Evolutionary conservation across 257 asterid species (phyloP).

Genomic region (Eucommia ulmoides): DNA sequence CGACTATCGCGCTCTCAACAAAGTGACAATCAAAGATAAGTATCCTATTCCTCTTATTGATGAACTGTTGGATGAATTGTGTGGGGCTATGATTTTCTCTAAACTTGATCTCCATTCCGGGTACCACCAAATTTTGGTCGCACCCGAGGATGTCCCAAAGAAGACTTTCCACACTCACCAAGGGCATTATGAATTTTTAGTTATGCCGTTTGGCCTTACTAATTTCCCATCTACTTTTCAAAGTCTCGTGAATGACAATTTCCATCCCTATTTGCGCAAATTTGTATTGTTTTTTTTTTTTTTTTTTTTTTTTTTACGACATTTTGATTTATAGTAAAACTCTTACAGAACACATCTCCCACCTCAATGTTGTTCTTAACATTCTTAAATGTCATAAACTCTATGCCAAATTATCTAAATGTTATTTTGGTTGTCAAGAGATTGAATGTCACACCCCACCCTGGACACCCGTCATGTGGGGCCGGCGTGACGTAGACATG

Average conservation of each 20-base stretch:
- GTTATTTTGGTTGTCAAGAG: background rate
- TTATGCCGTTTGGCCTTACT: background rate
- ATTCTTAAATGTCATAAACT: background rate
- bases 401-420: background rate
- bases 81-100: background rate
- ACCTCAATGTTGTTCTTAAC: background rate
- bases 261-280: background rate
- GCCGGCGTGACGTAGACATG: no score
- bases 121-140: background rate
- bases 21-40: background rate
- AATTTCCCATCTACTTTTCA: background rate
- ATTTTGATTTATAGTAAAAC: background rate
- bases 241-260: no score
- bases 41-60: background rate
- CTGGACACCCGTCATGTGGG: no score
- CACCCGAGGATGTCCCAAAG: background rate
- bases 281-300: background rate
- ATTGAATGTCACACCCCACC: no score
- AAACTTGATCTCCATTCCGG: background rate
- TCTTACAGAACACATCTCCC: background rate
- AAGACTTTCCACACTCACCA: background rate
- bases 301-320: background rate
- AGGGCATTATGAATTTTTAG: background rate
- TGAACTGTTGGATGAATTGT: background rate
- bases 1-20: no score